Evolutionary conservation across 2,329 filamentous ascomycete genomes (phyloP), one percentile per base, ranked within the genome.

Genomic region (Xylariaceae sp.): DNA sequence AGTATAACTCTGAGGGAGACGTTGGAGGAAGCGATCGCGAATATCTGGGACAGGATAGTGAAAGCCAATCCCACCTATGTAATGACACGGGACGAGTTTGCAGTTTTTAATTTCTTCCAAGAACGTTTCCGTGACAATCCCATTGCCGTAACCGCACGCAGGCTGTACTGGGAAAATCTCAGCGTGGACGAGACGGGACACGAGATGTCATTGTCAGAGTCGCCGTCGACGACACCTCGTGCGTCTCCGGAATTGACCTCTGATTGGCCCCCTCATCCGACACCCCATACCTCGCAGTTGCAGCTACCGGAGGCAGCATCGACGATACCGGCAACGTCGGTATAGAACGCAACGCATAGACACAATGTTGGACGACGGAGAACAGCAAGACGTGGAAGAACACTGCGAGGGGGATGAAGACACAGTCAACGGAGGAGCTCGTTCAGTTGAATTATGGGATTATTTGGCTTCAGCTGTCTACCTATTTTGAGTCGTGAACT

Each of bases 71-170:
- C 82, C 54, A 78, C 78, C n/a, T 95, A 93, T 73, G 74, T 94
- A 64, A 85, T 95, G 77, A 85, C 79, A 39, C 79, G 82, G 63
- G 85, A 90, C 73, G 90, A 96, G 75, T 95, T 94, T 69, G 85
- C 89, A 57, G 81, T 95, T 61, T 92, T 95, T 83, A 95, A 94
- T 77, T 93, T 88, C 74, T 93, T 88, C 73, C 87, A 89, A 63
- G 75, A 82, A 63, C 82, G 87, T 8, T 91, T 88, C 70, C 72
- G 76, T 35, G 82, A 83, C 61, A 73, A 81, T 64, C 70, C 75
- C 64, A 67, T 76, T n/a, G 79, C 79, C 47, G 69, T 75, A n/a
- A 73, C 71, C 44, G 82, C 82, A 15, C 75, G 76, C 62, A 77
- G 72, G 66, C 74, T 80, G 60, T 85, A 79, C 70, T 85, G 82